Conservation (phyloP, 1,284 basidiomycete genomes). For the Sanghuangporus weigelae region DNA sequence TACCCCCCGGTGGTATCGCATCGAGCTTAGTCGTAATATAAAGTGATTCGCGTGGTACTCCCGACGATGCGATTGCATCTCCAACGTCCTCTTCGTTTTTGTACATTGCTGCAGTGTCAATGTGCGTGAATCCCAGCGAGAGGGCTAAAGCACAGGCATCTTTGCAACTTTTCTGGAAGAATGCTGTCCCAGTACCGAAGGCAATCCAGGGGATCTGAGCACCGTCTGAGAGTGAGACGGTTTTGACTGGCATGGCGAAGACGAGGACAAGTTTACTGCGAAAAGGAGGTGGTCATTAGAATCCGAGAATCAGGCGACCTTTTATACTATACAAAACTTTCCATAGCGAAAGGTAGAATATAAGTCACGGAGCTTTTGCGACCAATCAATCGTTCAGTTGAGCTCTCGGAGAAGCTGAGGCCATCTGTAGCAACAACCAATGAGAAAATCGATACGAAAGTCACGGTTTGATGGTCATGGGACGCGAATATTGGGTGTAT, state of each 20-base stretch:
- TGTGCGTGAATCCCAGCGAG: conserved; percentile 46
- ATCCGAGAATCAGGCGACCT: neutral
- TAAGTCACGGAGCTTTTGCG: no score
- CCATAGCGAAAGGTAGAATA: no score
- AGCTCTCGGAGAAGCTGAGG: no score
- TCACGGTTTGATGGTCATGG: no score
- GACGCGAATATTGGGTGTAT: no score
- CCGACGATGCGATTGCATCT: conserved; percentile 35
- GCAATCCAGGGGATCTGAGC: conserved; percentile 32
- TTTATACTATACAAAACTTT: neutral
- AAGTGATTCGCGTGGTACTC: conserved; percentile 35
- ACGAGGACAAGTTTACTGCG: neutral
- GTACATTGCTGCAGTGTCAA: conserved; percentile 45
- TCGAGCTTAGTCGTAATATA: conserved; percentile 34
- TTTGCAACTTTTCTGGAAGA: conserved; percentile 47
- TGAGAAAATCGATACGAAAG: no score
- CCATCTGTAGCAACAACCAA: no score
- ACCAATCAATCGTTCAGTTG: no score
- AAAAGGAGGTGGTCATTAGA: neutral
- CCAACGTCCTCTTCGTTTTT: conserved; percentile 52
- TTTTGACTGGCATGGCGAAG: neutral
- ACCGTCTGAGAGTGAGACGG: neutral
- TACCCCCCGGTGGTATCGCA: conserved; percentile 36
- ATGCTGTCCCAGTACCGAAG: conserved; percentile 66
- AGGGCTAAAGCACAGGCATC: conserved; percentile 49